Conservation (phyloP, 2,329 filamentous ascomycete genomes). For the Fusarium hostae region DNA sequence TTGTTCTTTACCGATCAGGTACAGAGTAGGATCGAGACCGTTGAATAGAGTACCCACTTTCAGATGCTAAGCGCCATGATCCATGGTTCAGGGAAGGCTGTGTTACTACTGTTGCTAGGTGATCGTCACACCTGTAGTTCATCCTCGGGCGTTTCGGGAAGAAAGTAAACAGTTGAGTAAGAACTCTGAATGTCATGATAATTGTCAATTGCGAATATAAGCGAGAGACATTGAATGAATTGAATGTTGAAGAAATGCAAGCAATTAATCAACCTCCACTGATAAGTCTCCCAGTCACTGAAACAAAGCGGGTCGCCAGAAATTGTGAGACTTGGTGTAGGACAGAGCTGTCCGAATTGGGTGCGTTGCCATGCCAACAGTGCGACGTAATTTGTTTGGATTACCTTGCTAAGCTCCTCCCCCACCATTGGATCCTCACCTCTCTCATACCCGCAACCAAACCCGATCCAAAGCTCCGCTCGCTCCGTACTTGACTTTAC, state of each 20-base stretch:
- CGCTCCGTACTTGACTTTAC: slow-evolving; percentile 26
- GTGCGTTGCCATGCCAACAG: slow-evolving; percentile 32
- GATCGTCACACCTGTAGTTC: background rate
- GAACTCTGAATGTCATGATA: background rate
- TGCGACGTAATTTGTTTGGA: slow-evolving; percentile 40
- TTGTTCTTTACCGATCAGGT: slow-evolving; percentile 18
- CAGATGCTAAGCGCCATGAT: slow-evolving; percentile 13
- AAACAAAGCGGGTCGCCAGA: slow-evolving; percentile 29
- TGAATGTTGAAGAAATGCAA: slow-evolving; percentile 31
- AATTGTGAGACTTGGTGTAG: slow-evolving; percentile 21
- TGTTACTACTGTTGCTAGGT: slow-evolving; percentile 18
- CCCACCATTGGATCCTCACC: slow-evolving; percentile 23
- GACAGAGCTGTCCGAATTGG: slow-evolving; percentile 6
- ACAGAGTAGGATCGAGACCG: background rate
- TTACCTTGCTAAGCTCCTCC: slow-evolving; percentile 16
- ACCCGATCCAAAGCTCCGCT: slow-evolving; percentile 36
- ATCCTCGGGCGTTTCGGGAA: background rate
- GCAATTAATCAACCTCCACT: slow-evolving; percentile 30
- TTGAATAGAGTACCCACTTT: slow-evolving; percentile 14
- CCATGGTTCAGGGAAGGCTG: slow-evolving; percentile 2
- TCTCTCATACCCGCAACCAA: slow-evolving; percentile 25
- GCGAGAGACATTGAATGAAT: background rate
- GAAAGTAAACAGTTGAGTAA: background rate
- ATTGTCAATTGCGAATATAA: background rate
- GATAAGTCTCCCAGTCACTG: slow-evolving; percentile 13